phyloP scores from a whole-genome alignment of 2,329 filamentous ascomycete genomes.

The Sporothrix pseudoabietina region DNA sequence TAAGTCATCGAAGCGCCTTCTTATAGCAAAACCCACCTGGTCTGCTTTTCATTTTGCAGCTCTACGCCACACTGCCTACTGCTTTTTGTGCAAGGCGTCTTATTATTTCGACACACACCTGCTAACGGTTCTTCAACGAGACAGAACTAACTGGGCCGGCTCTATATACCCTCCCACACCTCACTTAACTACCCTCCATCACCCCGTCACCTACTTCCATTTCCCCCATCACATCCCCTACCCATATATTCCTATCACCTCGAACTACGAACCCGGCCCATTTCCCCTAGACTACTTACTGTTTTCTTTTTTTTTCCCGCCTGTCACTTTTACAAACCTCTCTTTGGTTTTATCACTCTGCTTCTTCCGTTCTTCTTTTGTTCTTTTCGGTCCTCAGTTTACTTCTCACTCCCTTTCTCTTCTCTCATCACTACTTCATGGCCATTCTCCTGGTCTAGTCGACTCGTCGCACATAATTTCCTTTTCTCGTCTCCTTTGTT shows the following conservation, averaged over 20 bases:
- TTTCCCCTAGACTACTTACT: constrained; percentile 17
- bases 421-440: constrained; percentile 3
- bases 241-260: constrained; percentile 17
- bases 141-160: constrained; percentile 15
- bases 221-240: constrained; percentile 14
- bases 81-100: not conserved
- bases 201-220: constrained; percentile 15
- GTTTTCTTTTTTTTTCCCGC: not conserved
- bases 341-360: not conserved
- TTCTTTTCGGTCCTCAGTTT: not conserved
- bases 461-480: not conserved
- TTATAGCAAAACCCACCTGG: not conserved
- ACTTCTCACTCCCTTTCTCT: not conserved
- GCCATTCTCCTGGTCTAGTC: not conserved
- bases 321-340: constrained; percentile 6
- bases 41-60: not conserved
- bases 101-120: not conserved
- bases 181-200: constrained; percentile 18
- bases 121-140: constrained; percentile 25
- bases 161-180: constrained; percentile 21
- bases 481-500: not conserved
- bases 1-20: not conserved
- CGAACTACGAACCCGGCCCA: not conserved
- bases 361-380: not conserved
- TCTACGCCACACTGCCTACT: not conserved